These are phyloP conservation scores for Arthrobotrys pseudoclavata DNA, from an alignment of 2,329 filamentous ascomycete genomes.

Conservation along the genomic window DNA sequence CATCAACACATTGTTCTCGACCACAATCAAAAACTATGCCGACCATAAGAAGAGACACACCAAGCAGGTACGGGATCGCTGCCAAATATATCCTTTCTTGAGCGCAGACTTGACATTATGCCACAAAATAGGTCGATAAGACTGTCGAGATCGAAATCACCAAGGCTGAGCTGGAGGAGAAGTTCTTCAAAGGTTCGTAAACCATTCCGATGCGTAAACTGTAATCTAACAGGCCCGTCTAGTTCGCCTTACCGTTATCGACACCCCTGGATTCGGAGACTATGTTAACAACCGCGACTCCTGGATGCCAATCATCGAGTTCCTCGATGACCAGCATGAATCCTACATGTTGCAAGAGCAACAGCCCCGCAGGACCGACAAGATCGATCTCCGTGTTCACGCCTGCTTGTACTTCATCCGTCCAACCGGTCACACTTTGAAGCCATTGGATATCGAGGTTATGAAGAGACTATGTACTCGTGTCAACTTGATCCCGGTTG, in stretches of 20 bases:
- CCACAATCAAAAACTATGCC: constrained; percentile 99
- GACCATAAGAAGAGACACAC: constrained; percentile 99
- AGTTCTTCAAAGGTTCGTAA: constrained; percentile 97
- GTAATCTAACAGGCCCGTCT: constrained; percentile 57
- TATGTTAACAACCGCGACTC: constrained; percentile 99
- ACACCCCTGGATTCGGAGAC: constrained; percentile 98
- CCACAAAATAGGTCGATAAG: constrained; percentile 78
- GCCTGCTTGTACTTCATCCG: constrained; percentile 99
- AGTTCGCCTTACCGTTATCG: constrained; percentile 99
- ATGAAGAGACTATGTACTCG: constrained; percentile 99
- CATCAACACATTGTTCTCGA: constrained; percentile 99
- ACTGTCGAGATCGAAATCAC: constrained; percentile 99
- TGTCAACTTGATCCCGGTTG: constrained; percentile 97
- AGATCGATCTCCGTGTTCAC: constrained; percentile 99
- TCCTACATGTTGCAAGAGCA: constrained; percentile 99
- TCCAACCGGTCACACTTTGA: constrained; percentile 96
- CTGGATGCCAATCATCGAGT: constrained; percentile 99
- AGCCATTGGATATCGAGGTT: constrained; percentile 98
- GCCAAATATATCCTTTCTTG: background rate
- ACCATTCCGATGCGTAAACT: constrained; percentile 2
- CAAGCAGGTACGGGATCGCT: constrained; percentile 76
- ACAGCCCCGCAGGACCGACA: constrained; percentile 96
- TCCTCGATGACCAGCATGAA: constrained; percentile 99
- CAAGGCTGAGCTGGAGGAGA: constrained; percentile 99
- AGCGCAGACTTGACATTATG: background rate